Base-by-base conservation (phyloP, 129 eudicot species). In the Flaveria trinervia region DNA sequence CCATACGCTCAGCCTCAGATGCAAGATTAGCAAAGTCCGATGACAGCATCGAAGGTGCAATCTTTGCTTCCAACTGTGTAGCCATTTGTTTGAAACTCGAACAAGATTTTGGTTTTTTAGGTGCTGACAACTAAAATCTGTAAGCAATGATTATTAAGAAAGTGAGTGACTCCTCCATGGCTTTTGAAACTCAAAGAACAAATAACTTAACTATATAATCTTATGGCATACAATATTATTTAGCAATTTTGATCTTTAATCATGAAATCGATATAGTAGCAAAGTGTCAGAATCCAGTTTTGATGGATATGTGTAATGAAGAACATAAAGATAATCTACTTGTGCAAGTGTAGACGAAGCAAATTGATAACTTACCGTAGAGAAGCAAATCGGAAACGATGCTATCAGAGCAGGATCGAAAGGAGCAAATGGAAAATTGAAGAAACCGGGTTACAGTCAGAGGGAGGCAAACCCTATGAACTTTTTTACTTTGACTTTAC, bases 1-100 rank as follows among this genome's bases (percentile, higher is more conserved):
- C 33, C 97, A 93, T 90, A 4, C 97, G 90, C 49, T 88, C 77
- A 11, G 98, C 98, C 68, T 93, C 98, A 1, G 97, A 88, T 5
- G 98, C 98, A 79, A 93, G 82, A 77, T 93, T 93, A 43, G 98
- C 90, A 68, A 93, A 93, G 78, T 93, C 98, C 12, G 98, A 93
- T 1, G 98, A 93, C 14, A 93, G 74, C 98, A 90, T 93, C 62
- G 98, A 93, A 25, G 98, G 98, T 46, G 98, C 98, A 20, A 93
- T 93, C 81, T 86, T 93, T 11, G 98, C 81, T 61, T 49, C 77
- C 78, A 80, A 82, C 77, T 76, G 11, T 44, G 76, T n/a, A 17
- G 81, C 59, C 79, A 48, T 70, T 57, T 51, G 64, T 14, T 5
- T 10, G 2, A 25, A 45, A 9, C 12, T 33, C 39, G 39, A 33